Conservation (phyloP, 345 rosid genomes). For the Mangifera indica region DNA sequence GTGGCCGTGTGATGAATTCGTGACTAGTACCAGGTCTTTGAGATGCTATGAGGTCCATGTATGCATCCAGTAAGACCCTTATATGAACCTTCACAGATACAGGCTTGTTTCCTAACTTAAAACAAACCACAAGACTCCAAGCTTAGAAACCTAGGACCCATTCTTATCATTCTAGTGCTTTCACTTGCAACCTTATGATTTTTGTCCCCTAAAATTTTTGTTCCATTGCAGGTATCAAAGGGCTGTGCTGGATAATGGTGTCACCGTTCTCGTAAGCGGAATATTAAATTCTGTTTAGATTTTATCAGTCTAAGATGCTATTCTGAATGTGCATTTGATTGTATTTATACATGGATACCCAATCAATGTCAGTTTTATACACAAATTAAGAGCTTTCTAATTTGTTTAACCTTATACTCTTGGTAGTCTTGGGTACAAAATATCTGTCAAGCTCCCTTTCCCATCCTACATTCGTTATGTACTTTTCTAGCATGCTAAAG, state of each 20-base stretch:
- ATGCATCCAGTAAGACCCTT: not conserved
- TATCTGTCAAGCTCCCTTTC: no score
- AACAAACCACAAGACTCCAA: not conserved
- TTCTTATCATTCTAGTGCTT: not conserved
- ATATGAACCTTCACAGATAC: not conserved
- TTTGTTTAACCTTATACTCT: no score
- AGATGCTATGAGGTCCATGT: not conserved
- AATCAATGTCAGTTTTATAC: no score
- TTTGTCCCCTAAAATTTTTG: conserved; percentile 2
- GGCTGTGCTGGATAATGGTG: conserved; percentile 59
- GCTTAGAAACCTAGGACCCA: not conserved
- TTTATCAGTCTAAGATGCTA: no score
- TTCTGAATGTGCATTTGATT: no score
- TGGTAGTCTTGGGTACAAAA: no score
- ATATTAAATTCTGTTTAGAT: not conserved
- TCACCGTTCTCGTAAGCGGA: conserved; percentile 63
- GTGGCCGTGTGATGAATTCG: not conserved
- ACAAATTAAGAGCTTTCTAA: no score
- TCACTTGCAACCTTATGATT: not conserved
- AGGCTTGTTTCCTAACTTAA: not conserved
- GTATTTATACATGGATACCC: no score
- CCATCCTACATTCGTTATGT: no score
- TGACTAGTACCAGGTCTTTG: not conserved
- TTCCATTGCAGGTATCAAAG: not conserved
- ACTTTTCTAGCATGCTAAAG: no score